Conservation (phyloP, 352 stramenopile genomes). For the Pythium dissotocum region DNA sequence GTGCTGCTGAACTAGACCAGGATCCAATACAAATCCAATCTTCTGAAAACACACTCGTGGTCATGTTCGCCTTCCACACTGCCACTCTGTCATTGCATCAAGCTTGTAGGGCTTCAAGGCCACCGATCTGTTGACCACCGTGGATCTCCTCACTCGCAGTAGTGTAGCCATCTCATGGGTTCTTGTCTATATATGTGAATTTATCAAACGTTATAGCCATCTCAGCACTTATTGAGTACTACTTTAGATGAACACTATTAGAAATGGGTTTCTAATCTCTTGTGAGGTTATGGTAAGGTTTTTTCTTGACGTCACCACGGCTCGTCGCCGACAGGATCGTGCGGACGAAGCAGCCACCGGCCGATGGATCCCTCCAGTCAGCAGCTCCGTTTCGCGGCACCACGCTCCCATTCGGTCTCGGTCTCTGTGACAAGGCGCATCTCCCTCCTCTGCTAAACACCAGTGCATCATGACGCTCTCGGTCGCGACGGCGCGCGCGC, state of each 20-base stretch:
- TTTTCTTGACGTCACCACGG: slow-evolving; percentile 16
- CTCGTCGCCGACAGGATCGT: neutral
- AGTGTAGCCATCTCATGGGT: too few species aligned
- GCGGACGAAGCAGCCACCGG: neutral
- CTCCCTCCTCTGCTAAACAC: neutral
- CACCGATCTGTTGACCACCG: too few species aligned
- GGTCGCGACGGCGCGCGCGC: slow-evolving; percentile 64
- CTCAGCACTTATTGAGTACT: too few species aligned
- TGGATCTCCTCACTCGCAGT: too few species aligned
- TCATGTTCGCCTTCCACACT: too few species aligned
- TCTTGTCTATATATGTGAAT: too few species aligned
- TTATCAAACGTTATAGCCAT: too few species aligned
- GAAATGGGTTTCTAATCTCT: neutral
- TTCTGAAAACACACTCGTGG: neutral
- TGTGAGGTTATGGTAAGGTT: slow-evolving; percentile 4
- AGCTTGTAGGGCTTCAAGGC: too few species aligned
- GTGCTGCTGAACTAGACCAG: slow-evolving; percentile 54
- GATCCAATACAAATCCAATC: neutral
- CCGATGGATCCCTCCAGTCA: slow-evolving; percentile 16
- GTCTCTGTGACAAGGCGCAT: slow-evolving; percentile 19
- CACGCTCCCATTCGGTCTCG: neutral
- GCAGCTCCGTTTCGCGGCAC: neutral
- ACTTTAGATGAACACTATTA: neutral
- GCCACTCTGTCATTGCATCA: too few species aligned
- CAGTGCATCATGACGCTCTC: slow-evolving; percentile 67